Percentiles rank a stretch among this genome's conserved stretches.
Evolutionary conservation across 306 rosid genomes (phyloP).

Genomic region (Casuarina glauca): DNA sequence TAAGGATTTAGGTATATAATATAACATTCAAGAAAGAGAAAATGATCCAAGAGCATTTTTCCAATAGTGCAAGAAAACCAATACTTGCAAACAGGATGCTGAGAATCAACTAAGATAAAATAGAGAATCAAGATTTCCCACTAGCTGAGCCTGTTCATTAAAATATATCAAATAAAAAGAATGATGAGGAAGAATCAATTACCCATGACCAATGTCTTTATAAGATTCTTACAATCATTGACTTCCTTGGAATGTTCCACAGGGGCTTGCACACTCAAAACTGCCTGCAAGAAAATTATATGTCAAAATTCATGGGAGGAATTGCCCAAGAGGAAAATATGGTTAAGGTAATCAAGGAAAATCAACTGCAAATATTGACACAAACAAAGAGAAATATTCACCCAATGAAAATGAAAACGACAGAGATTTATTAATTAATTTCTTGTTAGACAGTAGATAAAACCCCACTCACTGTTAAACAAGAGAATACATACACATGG

Average conservation of each 20-base stretch:
- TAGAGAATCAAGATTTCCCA: constrained; percentile 15
- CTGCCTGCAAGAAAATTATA: constrained; percentile 76
- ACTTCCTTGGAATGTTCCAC: constrained; percentile 94
- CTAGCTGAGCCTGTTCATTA: neutral
- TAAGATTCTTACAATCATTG: constrained; percentile 89
- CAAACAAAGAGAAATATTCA: constrained; percentile 8
- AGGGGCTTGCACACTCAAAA: constrained; percentile 85
- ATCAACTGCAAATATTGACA: neutral
- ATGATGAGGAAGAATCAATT: constrained; percentile 38
- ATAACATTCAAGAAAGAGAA: constrained; percentile 2
- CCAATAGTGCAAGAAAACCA: neutral
- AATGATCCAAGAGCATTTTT: neutral
- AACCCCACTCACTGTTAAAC: neutral
- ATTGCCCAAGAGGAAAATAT: neutral
- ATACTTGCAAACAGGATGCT: neutral
- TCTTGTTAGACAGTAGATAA: neutral
- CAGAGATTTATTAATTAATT: neutral
- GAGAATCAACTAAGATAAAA: neutral
- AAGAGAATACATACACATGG: neutral
- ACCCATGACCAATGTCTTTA: constrained; percentile 98
- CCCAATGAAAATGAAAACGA: constrained; percentile 13
- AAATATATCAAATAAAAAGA: neutral
- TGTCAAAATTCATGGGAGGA: constrained; percentile 16
- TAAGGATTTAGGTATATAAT: neutral
- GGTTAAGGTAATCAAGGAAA: neutral